Evolutionary conservation across 495 filamentous ascomycete species (phyloP).

Genomic region (Penicillium nucicola): DNA sequence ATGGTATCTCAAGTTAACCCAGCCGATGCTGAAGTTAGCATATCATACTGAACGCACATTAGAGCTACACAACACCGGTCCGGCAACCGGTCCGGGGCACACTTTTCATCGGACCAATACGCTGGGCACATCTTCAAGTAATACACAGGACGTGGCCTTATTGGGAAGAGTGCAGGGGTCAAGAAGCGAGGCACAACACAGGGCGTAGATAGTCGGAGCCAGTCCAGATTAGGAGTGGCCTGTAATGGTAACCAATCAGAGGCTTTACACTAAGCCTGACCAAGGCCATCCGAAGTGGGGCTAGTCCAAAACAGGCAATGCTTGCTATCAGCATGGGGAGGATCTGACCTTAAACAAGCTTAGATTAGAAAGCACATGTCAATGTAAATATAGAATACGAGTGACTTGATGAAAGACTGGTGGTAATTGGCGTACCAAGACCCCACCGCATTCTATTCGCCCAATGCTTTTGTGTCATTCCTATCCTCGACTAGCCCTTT

Average conservation of each 20-base stretch:
- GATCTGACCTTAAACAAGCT: not conserved
- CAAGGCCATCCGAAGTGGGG: not conserved
- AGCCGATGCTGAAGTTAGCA: not conserved
- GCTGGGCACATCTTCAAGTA: not conserved
- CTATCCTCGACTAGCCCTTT: no score
- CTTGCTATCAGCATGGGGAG: not conserved
- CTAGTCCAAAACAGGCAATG: not conserved
- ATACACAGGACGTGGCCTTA: no score
- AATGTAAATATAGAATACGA: no score
- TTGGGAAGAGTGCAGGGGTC: no score
- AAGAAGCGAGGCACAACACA: not conserved
- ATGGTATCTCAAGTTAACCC: not conserved
- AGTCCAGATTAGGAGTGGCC: no score
- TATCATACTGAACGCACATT: not conserved
- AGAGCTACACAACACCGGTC: conserved; percentile 3
- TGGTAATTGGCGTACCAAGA: no score
- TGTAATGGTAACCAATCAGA: no score
- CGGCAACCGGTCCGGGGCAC: conserved; percentile 7
- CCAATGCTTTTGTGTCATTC: no score
- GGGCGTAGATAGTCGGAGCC: not conserved
- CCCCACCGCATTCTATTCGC: no score
- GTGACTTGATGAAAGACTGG: no score
- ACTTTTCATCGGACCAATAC: not conserved
- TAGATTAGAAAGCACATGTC: not conserved
- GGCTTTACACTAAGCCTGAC: no score